Evolutionary conservation across 305 asterid genomes (phyloP).

Genomic region (Fraxinus paxiana): DNA sequence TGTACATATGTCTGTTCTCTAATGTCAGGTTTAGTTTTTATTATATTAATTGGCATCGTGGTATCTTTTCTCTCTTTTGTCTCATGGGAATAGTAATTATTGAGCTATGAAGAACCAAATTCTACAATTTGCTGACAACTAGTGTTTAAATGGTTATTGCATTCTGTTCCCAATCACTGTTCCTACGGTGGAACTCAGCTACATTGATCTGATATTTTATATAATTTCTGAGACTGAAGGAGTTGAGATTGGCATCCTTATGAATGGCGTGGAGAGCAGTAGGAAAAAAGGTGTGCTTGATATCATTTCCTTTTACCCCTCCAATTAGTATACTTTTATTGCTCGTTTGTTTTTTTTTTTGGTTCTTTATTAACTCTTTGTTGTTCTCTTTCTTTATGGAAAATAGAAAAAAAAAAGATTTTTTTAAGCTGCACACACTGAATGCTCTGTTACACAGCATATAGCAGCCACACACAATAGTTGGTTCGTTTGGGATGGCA

Average conservation of each 20-base stretch:
- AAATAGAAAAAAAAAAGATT: not conserved
- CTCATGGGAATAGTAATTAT: not conserved
- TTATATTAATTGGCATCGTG: not conserved
- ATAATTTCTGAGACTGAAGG: constrained; percentile 18
- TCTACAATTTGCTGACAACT: not conserved
- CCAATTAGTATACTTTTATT: not conserved
- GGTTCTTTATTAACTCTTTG: not conserved
- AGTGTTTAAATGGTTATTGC: not conserved
- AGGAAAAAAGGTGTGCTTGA: constrained; percentile 54
- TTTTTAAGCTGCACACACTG: not conserved
- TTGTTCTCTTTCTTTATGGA: not conserved
- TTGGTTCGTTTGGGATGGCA: not conserved
- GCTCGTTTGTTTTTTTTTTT: not conserved
- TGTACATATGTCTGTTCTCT: not conserved
- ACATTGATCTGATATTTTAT: not conserved
- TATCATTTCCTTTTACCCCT: constrained; percentile 1
- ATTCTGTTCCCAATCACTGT: not conserved
- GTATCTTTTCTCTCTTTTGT: not conserved
- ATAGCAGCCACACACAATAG: not conserved
- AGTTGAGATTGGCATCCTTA: constrained; percentile 28
- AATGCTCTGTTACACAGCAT: not conserved
- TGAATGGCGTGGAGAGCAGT: constrained; percentile 83
- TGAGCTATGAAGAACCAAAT: not conserved
- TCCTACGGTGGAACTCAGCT: not conserved
- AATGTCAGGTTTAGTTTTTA: not conserved